Base-by-base conservation (phyloP, 495 filamentous ascomycete species). In the Tuber calosporum region DNA sequence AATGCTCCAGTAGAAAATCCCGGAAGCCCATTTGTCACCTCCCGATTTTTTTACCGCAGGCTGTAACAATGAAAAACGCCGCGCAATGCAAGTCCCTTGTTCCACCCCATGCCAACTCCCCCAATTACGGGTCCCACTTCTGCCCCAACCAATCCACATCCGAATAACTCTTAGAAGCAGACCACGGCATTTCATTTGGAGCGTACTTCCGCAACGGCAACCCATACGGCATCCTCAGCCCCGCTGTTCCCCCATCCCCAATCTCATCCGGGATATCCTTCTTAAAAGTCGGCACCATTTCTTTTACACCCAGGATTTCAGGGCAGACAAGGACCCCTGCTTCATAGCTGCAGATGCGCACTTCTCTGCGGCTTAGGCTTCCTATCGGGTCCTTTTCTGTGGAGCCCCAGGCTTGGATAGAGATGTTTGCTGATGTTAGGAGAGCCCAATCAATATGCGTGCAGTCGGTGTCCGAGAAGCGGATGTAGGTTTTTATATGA, bases 401-500 rank as follows among this genome's bases (percentile, higher is more conserved):
- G 22, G 88, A 87, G n/a, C 93, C 93, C 93, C 93, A 97, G 0
- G 93, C 93, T 80, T 97, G 93, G 72, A 89, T 96, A 0, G 91
- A 94, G 5, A 97, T 82, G 77, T 97, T 97, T 20, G 93, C 93
- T 13, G 91, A 93, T 1, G 92, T 93, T 9, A 95, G 79, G 77
- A 97, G 86, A 30, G 92, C 93, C 93, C 93, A 97, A 78, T 94
- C 92, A 48, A 96, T 92, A 0, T 74, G 82, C 1, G 82, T 82
- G 74, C 85, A 84, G 1, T 74, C 78, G 9, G 80, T 67, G 70
- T 88, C 83, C 15, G 84, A 79, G 79, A 90, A 96, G 6, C 92
- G 88, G 67, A 94, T 88, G 74, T 95, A 97, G 0, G 93, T 96
- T 81, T 97, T 97, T 76, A 96, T 91, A 79, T 97, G 93, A 0